phyloP scores from a whole-genome alignment of 352 stramenopile species.

The Blastocystis sp. region DNA sequence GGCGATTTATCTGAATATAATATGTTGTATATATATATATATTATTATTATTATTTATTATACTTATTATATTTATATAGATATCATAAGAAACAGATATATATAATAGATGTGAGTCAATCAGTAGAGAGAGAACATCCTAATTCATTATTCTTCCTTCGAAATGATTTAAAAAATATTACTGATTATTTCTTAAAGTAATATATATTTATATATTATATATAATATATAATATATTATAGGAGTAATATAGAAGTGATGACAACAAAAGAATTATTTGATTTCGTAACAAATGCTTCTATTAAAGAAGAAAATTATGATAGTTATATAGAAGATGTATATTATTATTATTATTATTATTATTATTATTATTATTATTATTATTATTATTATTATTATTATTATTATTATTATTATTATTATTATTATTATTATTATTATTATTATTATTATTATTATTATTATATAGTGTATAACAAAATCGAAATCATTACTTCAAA shows the following conservation, averaged over 20 bases:
- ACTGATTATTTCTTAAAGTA: conserved; percentile 78
- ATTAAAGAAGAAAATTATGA: conserved; percentile 40
- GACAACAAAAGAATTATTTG: conserved; percentile 76
- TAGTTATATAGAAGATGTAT: not conserved
- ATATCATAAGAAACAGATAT: conserved; percentile 43
- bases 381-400: not conserved
- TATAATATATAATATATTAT: conserved; percentile 46
- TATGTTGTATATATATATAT: conserved; percentile 83
- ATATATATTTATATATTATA: conserved; percentile 40
- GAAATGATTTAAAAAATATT: conserved; percentile 86
- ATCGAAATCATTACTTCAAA: conserved; percentile 1
- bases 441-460: conserved; percentile 61
- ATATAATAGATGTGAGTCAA: conserved; percentile 95
- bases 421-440: too few species aligned
- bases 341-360: not conserved
- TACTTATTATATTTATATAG: conserved; percentile 50
- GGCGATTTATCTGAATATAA: conserved; percentile 98
- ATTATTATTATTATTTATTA: too few species aligned
- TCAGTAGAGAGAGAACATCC: conserved; percentile 92
- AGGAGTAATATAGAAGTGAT: conserved; percentile 59
- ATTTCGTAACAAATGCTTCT: conserved; percentile 69
- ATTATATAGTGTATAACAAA: conserved; percentile 25
- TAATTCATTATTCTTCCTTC: conserved; percentile 80
- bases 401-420: not conserved
- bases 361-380: not conserved